Evolutionary conservation across 176 grass and related monocot species (phyloP).

Genomic region (Rhynchospora tenuis): DNA sequence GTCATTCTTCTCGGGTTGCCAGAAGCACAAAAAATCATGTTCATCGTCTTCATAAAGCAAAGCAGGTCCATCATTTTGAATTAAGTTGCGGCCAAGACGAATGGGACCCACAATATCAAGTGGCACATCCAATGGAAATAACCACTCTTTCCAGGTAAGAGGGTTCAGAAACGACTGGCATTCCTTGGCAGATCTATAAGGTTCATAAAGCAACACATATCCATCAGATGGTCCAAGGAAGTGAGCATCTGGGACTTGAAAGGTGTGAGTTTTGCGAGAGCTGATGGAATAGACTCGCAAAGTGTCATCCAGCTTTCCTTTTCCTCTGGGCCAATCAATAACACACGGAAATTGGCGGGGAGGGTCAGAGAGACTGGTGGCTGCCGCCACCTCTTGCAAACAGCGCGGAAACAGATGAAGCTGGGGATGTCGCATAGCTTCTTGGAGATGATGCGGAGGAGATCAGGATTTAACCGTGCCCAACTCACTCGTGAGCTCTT

Average conservation of each 20-base stretch:
- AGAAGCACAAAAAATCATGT: background rate
- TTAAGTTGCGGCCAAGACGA: background rate
- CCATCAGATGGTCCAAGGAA: background rate
- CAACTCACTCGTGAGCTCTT: background rate
- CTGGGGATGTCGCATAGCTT: background rate
- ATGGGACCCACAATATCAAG: background rate
- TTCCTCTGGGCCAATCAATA: background rate
- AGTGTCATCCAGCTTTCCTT: background rate
- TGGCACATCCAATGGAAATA: background rate
- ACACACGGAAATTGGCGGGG: background rate
- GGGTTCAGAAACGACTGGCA: background rate
- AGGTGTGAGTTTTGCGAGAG: too few relatives aligned
- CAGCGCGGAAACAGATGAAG: background rate
- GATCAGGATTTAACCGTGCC: background rate
- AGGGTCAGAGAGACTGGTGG: background rate
- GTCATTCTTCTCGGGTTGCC: background rate
- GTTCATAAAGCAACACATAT: background rate
- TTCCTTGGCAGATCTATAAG: too few relatives aligned
- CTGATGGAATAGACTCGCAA: background rate
- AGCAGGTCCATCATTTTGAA: background rate
- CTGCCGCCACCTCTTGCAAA: background rate
- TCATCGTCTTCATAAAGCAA: background rate
- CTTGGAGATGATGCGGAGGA: background rate
- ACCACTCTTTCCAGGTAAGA: background rate
- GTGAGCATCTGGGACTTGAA: too few relatives aligned